Conservation (phyloP, 2,329 filamentous ascomycete genomes). For the Rhexocercosporidium sp. region DNA sequence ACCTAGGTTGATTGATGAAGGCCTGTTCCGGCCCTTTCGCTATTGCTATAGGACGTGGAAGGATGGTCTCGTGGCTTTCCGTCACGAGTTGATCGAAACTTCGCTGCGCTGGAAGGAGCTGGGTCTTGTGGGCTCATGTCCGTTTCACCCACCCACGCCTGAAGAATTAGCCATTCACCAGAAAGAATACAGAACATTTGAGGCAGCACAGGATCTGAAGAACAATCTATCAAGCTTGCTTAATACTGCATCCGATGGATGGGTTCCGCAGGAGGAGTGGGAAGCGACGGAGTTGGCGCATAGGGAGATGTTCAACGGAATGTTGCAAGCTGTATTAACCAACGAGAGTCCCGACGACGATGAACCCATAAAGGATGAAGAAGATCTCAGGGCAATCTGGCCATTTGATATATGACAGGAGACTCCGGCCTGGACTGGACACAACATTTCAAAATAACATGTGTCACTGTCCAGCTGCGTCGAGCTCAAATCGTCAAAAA, state of each 20-base stretch:
- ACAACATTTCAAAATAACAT: background rate
- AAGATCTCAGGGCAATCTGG: conserved; percentile 6
- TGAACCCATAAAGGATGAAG: conserved; percentile 12
- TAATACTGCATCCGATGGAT: conserved; percentile 30
- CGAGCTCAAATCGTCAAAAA: background rate
- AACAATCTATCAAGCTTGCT: conserved; percentile 20
- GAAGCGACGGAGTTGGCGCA: conserved; percentile 19
- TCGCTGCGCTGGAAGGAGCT: conserved; percentile 45
- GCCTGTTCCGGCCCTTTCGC: conserved; percentile 46
- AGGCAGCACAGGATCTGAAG: conserved; percentile 29
- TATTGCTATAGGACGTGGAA: conserved; percentile 50
- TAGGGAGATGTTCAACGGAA: conserved; percentile 13
- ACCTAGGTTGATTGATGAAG: conserved; percentile 44
- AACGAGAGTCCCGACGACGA: conserved; percentile 11
- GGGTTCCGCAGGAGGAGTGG: conserved; percentile 33
- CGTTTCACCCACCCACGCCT: conserved; percentile 26
- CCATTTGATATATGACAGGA: conserved; percentile 13
- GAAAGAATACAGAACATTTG: conserved; percentile 27
- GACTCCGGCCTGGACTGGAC: background rate
- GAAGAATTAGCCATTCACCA: conserved; percentile 29
- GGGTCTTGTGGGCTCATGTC: conserved; percentile 45
- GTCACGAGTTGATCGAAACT: conserved; percentile 48
- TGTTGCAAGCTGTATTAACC: conserved; percentile 5
- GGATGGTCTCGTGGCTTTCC: conserved; percentile 46
- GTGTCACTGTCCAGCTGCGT: background rate